Conservation (phyloP, 352 stramenopile genomes). For the Pythium biforme region DNA sequence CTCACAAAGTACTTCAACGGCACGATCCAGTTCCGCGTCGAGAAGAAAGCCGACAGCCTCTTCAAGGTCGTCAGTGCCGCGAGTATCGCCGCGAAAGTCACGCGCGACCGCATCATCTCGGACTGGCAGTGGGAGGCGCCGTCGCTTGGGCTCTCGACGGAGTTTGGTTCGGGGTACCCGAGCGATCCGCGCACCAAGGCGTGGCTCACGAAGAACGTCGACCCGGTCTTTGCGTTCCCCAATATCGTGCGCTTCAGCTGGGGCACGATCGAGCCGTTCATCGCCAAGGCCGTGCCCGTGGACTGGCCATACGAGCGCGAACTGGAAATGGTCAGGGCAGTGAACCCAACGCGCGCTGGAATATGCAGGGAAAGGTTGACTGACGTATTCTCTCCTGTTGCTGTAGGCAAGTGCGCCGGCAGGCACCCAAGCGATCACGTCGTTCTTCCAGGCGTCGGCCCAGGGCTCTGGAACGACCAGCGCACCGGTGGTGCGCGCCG, state of each 20-base stretch:
- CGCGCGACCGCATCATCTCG: slow-evolving; percentile 84
- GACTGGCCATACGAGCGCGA: slow-evolving; percentile 38
- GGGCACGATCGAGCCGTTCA: slow-evolving; percentile 52
- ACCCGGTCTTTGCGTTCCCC: slow-evolving; percentile 83
- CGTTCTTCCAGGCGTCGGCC: slow-evolving; percentile 55
- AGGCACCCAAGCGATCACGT: slow-evolving; percentile 79
- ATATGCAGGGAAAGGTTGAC: neutral
- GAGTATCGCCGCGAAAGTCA: slow-evolving; percentile 94
- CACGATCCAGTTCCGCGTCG: slow-evolving; percentile 92
- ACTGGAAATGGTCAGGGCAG: slow-evolving; percentile 22
- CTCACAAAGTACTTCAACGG: slow-evolving; percentile 90
- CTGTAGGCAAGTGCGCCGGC: slow-evolving; percentile 51
- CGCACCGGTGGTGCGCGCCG: slow-evolving; percentile 29
- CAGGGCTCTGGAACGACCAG: slow-evolving; percentile 22
- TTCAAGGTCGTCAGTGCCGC: slow-evolving; percentile 94
- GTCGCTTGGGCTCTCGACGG: slow-evolving; percentile 55
- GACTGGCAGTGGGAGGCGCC: slow-evolving; percentile 90
- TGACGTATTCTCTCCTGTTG: neutral
- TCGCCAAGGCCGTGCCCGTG: slow-evolving; percentile 29
- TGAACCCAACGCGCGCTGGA: neutral
- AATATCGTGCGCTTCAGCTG: slow-evolving; percentile 86
- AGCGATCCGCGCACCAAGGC: slow-evolving; percentile 88
- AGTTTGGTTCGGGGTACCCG: slow-evolving; percentile 90
- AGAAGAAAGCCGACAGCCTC: slow-evolving; percentile 95
- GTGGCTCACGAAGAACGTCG: slow-evolving; percentile 86